These are phyloP conservation scores for Ceratocystis lukuohia DNA, from an alignment of 2,329 filamentous ascomycete genomes.

Conservation along the genomic window DNA sequence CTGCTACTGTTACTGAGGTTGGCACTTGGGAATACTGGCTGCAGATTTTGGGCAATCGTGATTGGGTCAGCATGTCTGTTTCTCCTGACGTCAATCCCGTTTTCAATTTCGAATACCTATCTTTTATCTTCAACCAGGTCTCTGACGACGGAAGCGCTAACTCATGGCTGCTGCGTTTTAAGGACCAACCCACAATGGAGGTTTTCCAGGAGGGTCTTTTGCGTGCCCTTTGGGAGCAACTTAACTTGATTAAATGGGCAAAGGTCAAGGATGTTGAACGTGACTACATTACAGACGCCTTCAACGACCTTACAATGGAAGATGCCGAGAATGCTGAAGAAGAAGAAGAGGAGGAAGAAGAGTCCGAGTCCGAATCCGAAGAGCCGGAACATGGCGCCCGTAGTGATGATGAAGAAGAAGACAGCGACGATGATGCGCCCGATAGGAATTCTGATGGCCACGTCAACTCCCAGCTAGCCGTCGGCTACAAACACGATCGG, in stretches of 20 bases:
- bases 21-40: constrained; percentile 95
- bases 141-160: constrained; percentile 75
- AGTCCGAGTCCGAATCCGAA: constrained; percentile 36
- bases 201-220: constrained; percentile 87
- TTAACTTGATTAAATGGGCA: constrained; percentile 87
- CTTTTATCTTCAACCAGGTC: constrained; percentile 98
- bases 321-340: constrained; percentile 43
- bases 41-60: constrained; percentile 63
- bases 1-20: constrained; percentile 69
- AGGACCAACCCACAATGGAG: constrained; percentile 66
- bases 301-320: constrained; percentile 87
- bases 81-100: constrained; percentile 90
- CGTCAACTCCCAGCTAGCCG: constrained; percentile 83
- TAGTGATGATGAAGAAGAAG: constrained; percentile 70
- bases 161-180: constrained; percentile 91
- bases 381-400: constrained; percentile 46
- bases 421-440: constrained; percentile 48
- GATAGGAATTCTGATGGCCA: constrained; percentile 61
- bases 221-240: constrained; percentile 90
- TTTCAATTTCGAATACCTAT: constrained; percentile 98
- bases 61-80: constrained; percentile 79
- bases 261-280: constrained; percentile 86
- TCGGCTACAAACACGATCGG: constrained; percentile 92
- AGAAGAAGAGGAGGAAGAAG: constrained; percentile 38
- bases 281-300: constrained; percentile 89